phyloP scores from a whole-genome alignment of 1,284 basidiomycete species.

The Schizophyllum amplum region DNA sequence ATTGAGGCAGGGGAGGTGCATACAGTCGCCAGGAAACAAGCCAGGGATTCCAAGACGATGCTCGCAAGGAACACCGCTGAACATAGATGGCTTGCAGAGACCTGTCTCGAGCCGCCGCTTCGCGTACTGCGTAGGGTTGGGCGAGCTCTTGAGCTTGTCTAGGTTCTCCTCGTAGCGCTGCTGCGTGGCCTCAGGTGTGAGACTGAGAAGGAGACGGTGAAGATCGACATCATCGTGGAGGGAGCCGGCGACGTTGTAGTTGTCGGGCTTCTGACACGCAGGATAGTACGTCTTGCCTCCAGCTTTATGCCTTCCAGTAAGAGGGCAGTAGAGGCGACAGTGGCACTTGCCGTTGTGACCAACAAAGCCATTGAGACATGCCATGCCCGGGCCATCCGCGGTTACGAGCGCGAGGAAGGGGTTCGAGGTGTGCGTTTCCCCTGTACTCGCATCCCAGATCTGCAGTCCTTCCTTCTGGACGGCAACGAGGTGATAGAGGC shows the following conservation, averaged over 20 bases:
- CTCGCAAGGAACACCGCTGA: slow-evolving; percentile 16
- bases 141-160: neutral
- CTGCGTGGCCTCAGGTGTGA: neutral
- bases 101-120: slow-evolving; percentile 21
- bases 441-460: slow-evolving; percentile 20
- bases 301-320: slow-evolving; percentile 9
- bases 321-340: slow-evolving; percentile 22
- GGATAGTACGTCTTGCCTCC: slow-evolving; percentile 12
- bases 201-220: slow-evolving; percentile 1
- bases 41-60: slow-evolving; percentile 19
- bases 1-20: slow-evolving; percentile 26
- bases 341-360: slow-evolving; percentile 24
- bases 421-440: slow-evolving; percentile 6
- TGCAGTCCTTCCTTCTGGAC: slow-evolving; percentile 4
- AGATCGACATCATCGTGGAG: slow-evolving; percentile 23
- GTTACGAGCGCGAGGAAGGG: slow-evolving; percentile 18
- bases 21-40: slow-evolving; percentile 22
- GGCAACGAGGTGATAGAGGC: slow-evolving; percentile 6
- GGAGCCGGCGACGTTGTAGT: slow-evolving; percentile 8
- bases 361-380: slow-evolving; percentile 20
- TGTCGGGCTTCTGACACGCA: slow-evolving; percentile 5
- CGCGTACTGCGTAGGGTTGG: slow-evolving; percentile 20
- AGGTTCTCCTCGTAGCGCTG: slow-evolving; percentile 10
- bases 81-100: slow-evolving; percentile 27
- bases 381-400: slow-evolving; percentile 26